Evolutionary conservation across 225 moss, liverwort and hornwort species (phyloP), one percentile per base, ranked within the genome.

Genomic region (Physcomitrium patens): DNA sequence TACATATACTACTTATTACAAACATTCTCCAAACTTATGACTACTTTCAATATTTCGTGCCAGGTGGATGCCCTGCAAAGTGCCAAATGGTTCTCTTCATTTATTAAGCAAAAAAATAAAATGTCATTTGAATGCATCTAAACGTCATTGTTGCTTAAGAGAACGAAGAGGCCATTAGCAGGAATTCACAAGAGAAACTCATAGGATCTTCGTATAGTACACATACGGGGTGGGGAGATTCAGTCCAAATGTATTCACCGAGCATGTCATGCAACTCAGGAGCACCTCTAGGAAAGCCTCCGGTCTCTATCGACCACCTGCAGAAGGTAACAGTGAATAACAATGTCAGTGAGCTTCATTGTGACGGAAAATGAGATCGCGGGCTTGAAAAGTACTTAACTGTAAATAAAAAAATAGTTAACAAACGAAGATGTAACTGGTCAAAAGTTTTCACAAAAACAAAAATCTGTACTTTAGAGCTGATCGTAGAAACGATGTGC

Each of bases 211-310:
- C 53, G 17, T 74, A 55, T 12, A 14, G 56, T 47, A 28, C 52
- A 79, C 89, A 82, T 81, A 99, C 99, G 74, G 87, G 92, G 22
- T 76, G 51, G 19, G 90, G 89, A 74, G 99, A 95, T 80, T 99
- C 91, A 57, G 82, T 86, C 95, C 99, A 99, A 68, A 99, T 85
- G 68, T 95, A 99, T 44, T 83, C 79, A 75, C 90, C 99, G 58
- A 99, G 90, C 89, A 95, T 90, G 65, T 89, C 88, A 84, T 99
- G 99, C 49, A 99, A 79, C 78, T 91, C 93, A 58, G 95, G 90
- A 78, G 89, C 89, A 81, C 95, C 95, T 85, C 90, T 86, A 71
- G 72, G 80, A 70, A 71, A 79, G 26, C 86, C 89, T 76, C 95
- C 92, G 48, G 84, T 74, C 63, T 93, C 99, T 73, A 88, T 85